phyloP scores from a whole-genome alignment of 441 rosid species.

The Francoa sonchifolia region DNA sequence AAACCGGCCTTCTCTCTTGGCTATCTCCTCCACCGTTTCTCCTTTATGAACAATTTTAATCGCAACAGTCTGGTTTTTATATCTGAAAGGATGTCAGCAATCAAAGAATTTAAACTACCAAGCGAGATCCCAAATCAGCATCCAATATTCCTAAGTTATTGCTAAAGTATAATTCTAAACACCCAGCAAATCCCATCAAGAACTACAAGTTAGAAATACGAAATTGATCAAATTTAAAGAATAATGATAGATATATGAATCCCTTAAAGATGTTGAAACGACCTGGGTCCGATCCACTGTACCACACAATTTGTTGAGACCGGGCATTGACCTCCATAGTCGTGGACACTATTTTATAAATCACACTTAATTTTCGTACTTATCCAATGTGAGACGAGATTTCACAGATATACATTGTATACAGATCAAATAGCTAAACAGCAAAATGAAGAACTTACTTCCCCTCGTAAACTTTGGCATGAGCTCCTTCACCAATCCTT shows the following conservation, averaged over 20 bases:
- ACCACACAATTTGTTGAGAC: too few species aligned
- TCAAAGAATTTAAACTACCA: too few species aligned
- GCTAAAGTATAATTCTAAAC: not conserved
- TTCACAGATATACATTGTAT: not conserved
- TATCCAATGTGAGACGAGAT: not conserved
- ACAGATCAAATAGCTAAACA: conserved; percentile 2
- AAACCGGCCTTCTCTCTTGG: conserved; percentile 41
- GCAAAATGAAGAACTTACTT: conserved; percentile 28
- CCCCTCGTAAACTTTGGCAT: conserved; percentile 66
- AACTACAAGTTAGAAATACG: too few species aligned
- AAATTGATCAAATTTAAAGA: too few species aligned
- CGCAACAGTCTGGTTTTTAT: conserved; percentile 51
- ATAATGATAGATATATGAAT: too few species aligned
- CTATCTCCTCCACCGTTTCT: conserved; percentile 40
- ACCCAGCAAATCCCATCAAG: not conserved
- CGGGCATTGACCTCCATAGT: too few species aligned
- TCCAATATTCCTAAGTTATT: conserved; percentile 1
- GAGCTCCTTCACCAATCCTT: conserved; percentile 61
- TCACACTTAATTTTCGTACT: too few species aligned
- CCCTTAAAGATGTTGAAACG: too few species aligned
- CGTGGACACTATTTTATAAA: too few species aligned
- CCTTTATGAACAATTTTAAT: conserved; percentile 44
- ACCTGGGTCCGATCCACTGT: too few species aligned
- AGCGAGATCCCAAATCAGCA: not conserved
- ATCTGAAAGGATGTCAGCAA: conserved; percentile 28